These are phyloP conservation scores for Polygonum maritimum DNA, from an alignment of 148 eudicot genomes.

Conservation along the genomic window DNA sequence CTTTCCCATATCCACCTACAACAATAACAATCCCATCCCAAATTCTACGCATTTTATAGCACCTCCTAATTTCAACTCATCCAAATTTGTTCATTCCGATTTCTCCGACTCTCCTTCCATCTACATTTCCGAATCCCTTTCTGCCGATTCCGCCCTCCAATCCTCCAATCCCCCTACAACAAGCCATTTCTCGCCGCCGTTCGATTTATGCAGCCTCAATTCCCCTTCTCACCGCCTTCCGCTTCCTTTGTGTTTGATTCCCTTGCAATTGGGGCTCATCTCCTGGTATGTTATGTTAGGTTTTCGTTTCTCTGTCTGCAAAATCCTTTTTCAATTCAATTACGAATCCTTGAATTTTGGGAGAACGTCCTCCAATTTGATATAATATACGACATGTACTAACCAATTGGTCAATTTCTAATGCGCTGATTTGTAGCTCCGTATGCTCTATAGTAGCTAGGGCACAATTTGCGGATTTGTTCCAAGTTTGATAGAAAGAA, in stretches of 20 bases:
- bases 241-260: neutral
- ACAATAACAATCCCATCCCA: too few species aligned
- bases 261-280: neutral
- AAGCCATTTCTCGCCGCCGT: neutral
- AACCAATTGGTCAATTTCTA: neutral
- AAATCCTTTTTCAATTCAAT: neutral
- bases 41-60: conserved; percentile 1
- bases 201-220: neutral
- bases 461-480: neutral
- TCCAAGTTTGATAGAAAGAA: neutral
- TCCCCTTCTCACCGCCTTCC: neutral
- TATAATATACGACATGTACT: neutral
- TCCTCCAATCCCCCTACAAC: neutral
- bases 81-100: neutral
- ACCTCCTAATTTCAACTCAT: neutral
- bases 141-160: neutral
- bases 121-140: neutral
- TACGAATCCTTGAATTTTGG: neutral
- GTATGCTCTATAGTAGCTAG: neutral
- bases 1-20: neutral
- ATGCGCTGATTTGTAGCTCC: neutral
- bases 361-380: neutral
- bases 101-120: neutral
- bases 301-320: neutral
- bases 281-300: neutral